Evolutionary conservation across 1,284 basidiomycete genomes (phyloP), one percentile per base, ranked within the genome.

Genomic region (Leccinum fuscescens): DNA sequence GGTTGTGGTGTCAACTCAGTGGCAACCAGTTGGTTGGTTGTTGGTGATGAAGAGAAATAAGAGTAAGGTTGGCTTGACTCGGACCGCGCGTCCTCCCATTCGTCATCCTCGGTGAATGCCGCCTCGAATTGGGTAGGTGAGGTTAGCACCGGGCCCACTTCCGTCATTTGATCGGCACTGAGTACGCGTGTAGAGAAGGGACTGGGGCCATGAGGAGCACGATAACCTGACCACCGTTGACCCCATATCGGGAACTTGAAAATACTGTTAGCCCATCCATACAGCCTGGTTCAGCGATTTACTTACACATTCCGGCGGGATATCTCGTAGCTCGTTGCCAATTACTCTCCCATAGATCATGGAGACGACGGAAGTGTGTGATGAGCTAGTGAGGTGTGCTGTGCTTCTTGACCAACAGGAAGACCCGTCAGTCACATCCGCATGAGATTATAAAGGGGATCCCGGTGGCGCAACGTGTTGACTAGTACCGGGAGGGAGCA

Each of bases 211-310:
- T 57, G 62, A 54, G 70, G 63, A 58, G 46, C 49, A 62, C 60
- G 67, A 58, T 70, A 60, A 17, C 62, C 57, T 27, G 67, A 57
- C 70, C 70, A 72, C 37, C 73, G 70, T 57, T 74, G 71, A 61
- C 74, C 74, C 72, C 72, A 75, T 59, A 74, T 61, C 15, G 72
- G 68, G 37, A 75, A 62, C 70, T 72, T 64, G 48, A 17, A 31
- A 27, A 51, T n/a, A 35, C 53, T 29, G 56, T 72, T 48, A 75
- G 66, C 44, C 48, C 49, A 44, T 15, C 27, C 33, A 52, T n/a
- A 22, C 20, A 54, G 56, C n/a, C n/a, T 11, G 12, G 27, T 46
- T 58, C 17, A 53, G 46, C 50, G 42, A 57, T 6, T 46, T 46
- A 62, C 74, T 67, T 56, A 75, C 74, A 58, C 57, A 66, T 53